phyloP scores from a whole-genome alignment of 371 early-diverging fungal genomes.

The Circinella minor region DNA sequence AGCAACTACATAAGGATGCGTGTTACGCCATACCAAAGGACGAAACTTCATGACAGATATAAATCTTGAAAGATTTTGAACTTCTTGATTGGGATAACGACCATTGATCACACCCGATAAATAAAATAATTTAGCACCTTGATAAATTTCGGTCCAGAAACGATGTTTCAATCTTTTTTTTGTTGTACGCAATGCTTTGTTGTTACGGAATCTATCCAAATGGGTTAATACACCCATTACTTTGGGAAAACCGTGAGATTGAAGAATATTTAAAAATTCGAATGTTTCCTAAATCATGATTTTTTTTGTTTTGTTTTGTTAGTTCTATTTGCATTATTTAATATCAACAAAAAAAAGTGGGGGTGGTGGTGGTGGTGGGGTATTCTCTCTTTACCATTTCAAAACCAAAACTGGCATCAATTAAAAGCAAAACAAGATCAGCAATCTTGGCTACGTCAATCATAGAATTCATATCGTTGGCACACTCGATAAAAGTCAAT shows the following conservation, averaged over 20 bases:
- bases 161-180: conserved; percentile 96
- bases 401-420: conserved; percentile 97
- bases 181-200: conserved; percentile 85
- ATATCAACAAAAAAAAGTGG: neutral
- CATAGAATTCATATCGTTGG: conserved; percentile 96
- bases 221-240: conserved; percentile 98
- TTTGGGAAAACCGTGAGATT: conserved; percentile 97
- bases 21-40: conserved; percentile 95
- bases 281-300: conserved; percentile 85
- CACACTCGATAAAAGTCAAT: conserved; percentile 95
- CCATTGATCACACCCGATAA: conserved; percentile 95
- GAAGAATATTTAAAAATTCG: conserved; percentile 97
- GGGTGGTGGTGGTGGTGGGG: no score
- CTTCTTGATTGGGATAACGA: conserved; percentile 90
- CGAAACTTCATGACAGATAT: conserved; percentile 97
- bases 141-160: conserved; percentile 99
- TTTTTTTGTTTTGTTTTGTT: neutral
- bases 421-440: conserved; percentile 94
- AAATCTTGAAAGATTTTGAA: conserved; percentile 93
- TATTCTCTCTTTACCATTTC: conserved; percentile 78
- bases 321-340: neutral
- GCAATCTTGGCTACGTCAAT: conserved; percentile 98
- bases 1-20: conserved; percentile 93
- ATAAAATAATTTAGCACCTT: conserved; percentile 97
- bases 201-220: conserved; percentile 91